Evolutionary conservation across 306 rosid species (phyloP), one percentile per base, ranked within the genome.

Genomic region (Datisca glomerata): DNA sequence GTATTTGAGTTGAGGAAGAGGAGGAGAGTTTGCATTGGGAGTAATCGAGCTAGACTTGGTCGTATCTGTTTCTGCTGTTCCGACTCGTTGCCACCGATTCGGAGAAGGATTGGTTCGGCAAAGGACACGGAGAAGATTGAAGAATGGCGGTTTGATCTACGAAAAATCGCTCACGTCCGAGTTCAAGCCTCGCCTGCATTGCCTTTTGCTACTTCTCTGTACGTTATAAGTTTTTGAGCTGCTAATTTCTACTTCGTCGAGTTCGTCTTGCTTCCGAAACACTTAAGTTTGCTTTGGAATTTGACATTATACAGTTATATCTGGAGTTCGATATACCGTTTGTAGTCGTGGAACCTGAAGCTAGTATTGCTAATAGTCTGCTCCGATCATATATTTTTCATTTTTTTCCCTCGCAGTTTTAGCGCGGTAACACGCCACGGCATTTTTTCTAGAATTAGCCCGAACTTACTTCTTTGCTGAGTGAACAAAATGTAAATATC

Each of bases 121-220:
- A 70, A 57, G 55, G 41, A 55, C 54, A 55, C 25, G 2, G 74
- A 67, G 36, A 73, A 74, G 69, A 42, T 12, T 66, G 94, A 82
- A 12, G 82, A 79, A 21, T 29, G 85, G 78, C 66, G 67, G 9
- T 71, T 71, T 61, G 75, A 70, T 70, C 67, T 31, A 72, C 65
- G 54, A 78, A 66, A 51, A 41, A 48, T 38, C 66, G 78, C 47
- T 72, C 44, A 51, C 49, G 89, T 61, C 21, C 76, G 94, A 41
- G 50, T 60, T 40, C 93, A 67, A 35, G 70, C 85, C 22, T 66
- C 82, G 3, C 70, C 93, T 41, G 78, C 83, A 67, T 64, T 76
- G 80, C 80, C 93, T 10, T 87, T 87, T 53, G 68, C 89, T 35
- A 80, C 96, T 67, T 56, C 85, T 41, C 78, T 59, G 94, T 79